A percentile compares a stretch with the other conserved stretches of the same genome.
Conservation (phyloP, 1,139 yeast species). For the Saccharomyces hybrid region DNA sequence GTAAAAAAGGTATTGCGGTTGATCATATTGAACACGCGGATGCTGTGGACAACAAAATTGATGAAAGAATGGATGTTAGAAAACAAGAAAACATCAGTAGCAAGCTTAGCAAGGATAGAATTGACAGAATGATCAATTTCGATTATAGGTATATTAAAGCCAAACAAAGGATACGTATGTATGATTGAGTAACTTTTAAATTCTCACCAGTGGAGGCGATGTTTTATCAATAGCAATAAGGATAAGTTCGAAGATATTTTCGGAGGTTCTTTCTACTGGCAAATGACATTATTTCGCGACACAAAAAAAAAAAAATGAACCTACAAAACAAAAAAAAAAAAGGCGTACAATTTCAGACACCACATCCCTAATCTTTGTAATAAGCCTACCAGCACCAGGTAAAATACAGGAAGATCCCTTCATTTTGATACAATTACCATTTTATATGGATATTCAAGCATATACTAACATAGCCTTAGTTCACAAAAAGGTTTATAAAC, state of each 20-base stretch:
- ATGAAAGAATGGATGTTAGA: not conserved
- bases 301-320: not conserved
- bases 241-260: no score
- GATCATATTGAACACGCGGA: constrained; percentile 3
- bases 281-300: not conserved
- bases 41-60: not conserved
- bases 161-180: constrained; percentile 8
- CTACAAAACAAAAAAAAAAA: not conserved
- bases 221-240: not conserved
- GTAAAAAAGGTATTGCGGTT: constrained; percentile 5
- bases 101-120: constrained; percentile 1
- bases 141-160: constrained; percentile 3
- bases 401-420: not conserved
- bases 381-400: not conserved
- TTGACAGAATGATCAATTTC: constrained; percentile 7
- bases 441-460: constrained; percentile 6
- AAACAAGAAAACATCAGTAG: constrained; percentile 2
- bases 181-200: not conserved
- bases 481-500: constrained; percentile 5
- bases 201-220: not conserved
- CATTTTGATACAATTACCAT: not conserved
- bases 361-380: not conserved
- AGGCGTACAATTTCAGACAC: not conserved
- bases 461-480: constrained; percentile 9
- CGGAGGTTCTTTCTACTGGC: no score